Percentiles rank a stretch among this genome's conserved stretches.
These are phyloP conservation scores for Fusarium beomiforme DNA, from an alignment of 2,329 filamentous ascomycete species.

Conservation along the genomic window DNA sequence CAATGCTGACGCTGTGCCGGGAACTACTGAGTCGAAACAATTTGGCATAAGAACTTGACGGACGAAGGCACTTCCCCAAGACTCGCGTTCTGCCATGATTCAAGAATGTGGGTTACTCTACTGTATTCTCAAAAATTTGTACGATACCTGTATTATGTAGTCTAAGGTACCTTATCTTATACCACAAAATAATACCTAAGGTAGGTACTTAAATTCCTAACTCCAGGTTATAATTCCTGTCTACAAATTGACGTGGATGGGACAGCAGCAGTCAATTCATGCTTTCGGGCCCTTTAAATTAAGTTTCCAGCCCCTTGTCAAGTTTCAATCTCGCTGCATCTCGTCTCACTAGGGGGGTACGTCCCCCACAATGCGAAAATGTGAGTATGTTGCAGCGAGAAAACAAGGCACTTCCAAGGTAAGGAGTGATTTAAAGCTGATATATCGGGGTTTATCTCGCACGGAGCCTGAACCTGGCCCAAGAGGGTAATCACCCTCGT, in stretches of 20 bases:
- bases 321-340: background rate
- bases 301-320: background rate
- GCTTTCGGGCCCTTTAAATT: background rate
- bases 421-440: background rate
- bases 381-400: background rate
- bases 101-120: background rate
- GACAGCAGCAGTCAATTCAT: background rate
- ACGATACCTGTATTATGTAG: slow-evolving; percentile 16
- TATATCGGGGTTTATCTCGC: no score
- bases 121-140: background rate
- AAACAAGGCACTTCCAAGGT: background rate
- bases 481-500: slow-evolving; percentile 30
- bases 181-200: no score
- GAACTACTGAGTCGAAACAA: background rate
- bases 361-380: slow-evolving; percentile 1
- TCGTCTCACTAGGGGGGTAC: background rate
- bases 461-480: background rate
- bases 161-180: no score
- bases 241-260: background rate
- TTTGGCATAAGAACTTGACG: background rate
- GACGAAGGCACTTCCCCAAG: background rate
- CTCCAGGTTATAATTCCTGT: background rate
- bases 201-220: background rate
- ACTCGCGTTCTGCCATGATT: background rate
- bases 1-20: background rate